Base-by-base conservation (phyloP, 257 asterid species). In the Lithospermum erythrorhizon region DNA sequence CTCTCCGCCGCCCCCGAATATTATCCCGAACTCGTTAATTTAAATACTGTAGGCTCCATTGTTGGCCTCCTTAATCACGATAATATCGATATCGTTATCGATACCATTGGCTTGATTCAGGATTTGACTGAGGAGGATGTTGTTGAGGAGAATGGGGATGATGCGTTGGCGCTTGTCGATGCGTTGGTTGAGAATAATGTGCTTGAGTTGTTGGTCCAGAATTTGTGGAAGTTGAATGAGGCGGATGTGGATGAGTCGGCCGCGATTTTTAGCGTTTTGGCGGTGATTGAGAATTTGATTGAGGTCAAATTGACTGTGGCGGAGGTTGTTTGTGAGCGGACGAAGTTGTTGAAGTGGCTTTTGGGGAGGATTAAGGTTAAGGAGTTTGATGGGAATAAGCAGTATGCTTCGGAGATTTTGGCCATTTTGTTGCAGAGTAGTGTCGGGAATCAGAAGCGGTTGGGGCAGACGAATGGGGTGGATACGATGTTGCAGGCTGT, bases 61-160 rank as follows among this genome's bases (percentile, higher is more conserved):
- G 68, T 84, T 41, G 85, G 84, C 30, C 80, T 91, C 7, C 88
- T 91, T 67, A 81, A 79, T 66, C 98, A 91, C 61, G 97, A 93
- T 32, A 88, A 88, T 61, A 78, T 83, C 8, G 98, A 93, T 37
- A 80, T 93, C 9, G 86, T 95, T 58, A 79, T 89, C 30, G 97
- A 93, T 48, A 95, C 82, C 23, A 93, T 86, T 61, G 74, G 81
- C 30, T 89, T 93, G 17, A 72, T 93, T 35, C 95, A 93, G 76
- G 97, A 86, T 84, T 89, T 93, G 52, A 89, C 97, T 0, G 98
- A 93, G 15, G 95, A 85, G n/a, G 97, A 93, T 59, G 94, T 93
- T 22, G 68, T 88, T 24, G 98, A 89, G 76, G 98, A 93, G 30
- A 84, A 83, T 49, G 94, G 86, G 7, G 96, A 93, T 60, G 72